Evolutionary conservation across 2,329 filamentous ascomycete species (phyloP), one percentile per base, ranked within the genome.

Genomic region (Aspergillus intermedius): DNA sequence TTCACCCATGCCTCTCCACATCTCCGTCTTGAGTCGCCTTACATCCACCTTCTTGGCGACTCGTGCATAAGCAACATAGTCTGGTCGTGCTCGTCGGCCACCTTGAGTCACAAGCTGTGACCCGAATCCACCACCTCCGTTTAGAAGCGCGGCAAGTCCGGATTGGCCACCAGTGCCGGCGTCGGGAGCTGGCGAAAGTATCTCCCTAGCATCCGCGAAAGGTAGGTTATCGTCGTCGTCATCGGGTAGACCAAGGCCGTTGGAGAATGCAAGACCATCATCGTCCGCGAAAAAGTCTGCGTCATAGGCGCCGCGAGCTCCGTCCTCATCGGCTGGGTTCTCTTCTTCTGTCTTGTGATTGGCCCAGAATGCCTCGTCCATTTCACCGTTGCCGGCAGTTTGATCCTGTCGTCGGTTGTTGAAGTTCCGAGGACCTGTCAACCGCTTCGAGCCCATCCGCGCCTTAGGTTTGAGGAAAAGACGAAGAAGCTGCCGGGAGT

Each of bases 361-460:
- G 4, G 93, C 93, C 90, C 93, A 98, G 73, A 95, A 97, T 17
- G 87, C 91, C 70, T 96, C 91, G 62, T 97, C 89, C 76, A 96
- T 88, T 51, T 95, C 88, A 37, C 83, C 87, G 51, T 84, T 81
- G 1, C 79, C 80, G 7, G 81, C 72, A 32, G 80, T 77, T 47
- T 79, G 74, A 19, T 77, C 73, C 23, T 74, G 70, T 34, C 64
- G 72, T 46, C 59, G 68, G 47, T 50, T 57, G 44, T 54, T 59
- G 45, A 55, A 63, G 45, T 57, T 53, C 46, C 71, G 73, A 30
- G 74, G 73, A 42, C 79, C 75, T 4, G 76, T 74, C 41, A 76
- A 71, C 54, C 78, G 83, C 43, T 83, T 80, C 49, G 83, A 81
- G 41, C 86, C 83, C 69, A 96, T 80, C 39, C 86, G 85, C 9